Percentiles rank a stretch among this genome's conserved stretches.
Conservation (phyloP, 164 flowering plant species). For the Aristolochia fimbriata region DNA sequence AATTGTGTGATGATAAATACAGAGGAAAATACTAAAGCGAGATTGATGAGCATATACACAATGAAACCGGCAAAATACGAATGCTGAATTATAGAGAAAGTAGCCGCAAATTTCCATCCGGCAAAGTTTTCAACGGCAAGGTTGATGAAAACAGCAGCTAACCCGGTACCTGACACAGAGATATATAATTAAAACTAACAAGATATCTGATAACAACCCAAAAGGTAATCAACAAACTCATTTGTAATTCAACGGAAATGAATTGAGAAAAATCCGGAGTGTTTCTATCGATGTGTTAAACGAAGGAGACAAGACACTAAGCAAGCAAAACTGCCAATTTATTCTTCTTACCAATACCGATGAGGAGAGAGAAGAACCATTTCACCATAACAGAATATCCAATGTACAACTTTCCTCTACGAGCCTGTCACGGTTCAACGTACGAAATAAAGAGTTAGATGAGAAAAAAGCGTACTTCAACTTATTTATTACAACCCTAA, state of each 20-base stretch:
- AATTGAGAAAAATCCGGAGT: too few species aligned
- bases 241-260: neutral
- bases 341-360: conserved; percentile 66
- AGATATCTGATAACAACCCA: neutral
- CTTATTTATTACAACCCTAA: neutral
- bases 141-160: conserved; percentile 89
- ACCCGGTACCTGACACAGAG: conserved; percentile 60
- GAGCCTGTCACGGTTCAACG: conserved; percentile 33
- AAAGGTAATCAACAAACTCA: neutral
- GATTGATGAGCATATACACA: conserved; percentile 60
- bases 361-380: conserved; percentile 77
- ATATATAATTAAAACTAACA: neutral
- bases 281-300: neutral
- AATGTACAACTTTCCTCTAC: conserved; percentile 56
- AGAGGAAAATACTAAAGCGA: conserved; percentile 77
- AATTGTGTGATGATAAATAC: conserved; percentile 77
- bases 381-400: conserved; percentile 62
- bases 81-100: conserved; percentile 72
- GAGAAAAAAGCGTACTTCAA: neutral
- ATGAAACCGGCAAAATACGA: conserved; percentile 86
- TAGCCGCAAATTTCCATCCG: conserved; percentile 86
- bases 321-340: neutral
- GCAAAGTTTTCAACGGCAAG: conserved; percentile 94
- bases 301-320: neutral
- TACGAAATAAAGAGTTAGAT: neutral